Evolutionary conservation across 257 asterid species (phyloP), one percentile per base, ranked within the genome.

Genomic region (Nicotiana obtusifolia): DNA sequence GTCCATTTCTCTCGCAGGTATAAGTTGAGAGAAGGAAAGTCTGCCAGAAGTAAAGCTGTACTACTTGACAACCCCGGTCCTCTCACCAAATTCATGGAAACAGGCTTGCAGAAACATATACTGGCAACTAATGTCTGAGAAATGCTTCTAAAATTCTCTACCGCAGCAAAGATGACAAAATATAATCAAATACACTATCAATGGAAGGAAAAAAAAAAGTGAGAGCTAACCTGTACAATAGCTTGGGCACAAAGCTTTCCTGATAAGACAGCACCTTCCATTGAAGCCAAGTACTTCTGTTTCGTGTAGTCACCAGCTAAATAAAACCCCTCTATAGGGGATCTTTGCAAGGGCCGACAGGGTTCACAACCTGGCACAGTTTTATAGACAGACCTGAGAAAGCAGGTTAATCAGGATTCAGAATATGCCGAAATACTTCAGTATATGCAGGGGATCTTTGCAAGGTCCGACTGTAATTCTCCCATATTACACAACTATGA

Each of bases 211-310:
- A 60, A 64, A n/a, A 22, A 49, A 8, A 15, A 81, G 30, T 8
- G 86, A 78, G 53, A 84, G 13, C 78, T 86, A 69, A 93, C 99
- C 97, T 93, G 93, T 76, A 91, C 92, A 91, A 96, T 94, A 65
- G 99, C 94, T 87, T 93, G 97, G 31, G 97, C 98, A 81, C 99
- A 96, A 49, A 94, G 92, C 89, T 96, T 96, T 86, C 99, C 99
- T 0, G 99, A 96, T 31, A 96, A 84, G 71, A 96, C 99, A 7
- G 98, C 98, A 10, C 99, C 99, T 92, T 96, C 99, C 99, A 96
- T 96, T 8, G 98, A 94, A 19, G 99, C 99, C 87, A 96, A 90
- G 88, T 96, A 96, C 53, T 94, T 96, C 67, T 96, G 99, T 90
- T 96, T 96, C 14, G 99, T 96, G 79, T 96, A 96, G 88, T 96